Evolutionary conservation across 106 monocot genomes (phyloP).

Genomic region (Apostasia ramifera): DNA sequence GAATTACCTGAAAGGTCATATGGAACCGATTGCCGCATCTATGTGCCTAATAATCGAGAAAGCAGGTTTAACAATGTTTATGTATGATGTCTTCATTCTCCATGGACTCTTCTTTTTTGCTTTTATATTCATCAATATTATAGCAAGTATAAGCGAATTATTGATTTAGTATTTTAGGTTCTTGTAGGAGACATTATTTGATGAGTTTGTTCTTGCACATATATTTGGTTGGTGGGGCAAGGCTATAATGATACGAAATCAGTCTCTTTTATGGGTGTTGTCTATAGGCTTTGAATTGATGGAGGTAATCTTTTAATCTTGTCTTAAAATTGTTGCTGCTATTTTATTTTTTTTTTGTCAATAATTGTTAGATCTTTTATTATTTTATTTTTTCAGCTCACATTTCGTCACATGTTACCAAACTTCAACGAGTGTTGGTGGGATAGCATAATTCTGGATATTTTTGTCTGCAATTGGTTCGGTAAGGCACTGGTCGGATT

Average conservation of each 20-base stretch:
- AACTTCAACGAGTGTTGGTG: conserved; percentile 99
- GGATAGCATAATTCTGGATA: conserved; percentile 93
- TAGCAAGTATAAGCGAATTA: conserved; percentile 4
- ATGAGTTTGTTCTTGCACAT: conserved; percentile 97
- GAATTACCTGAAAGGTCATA: conserved; percentile 97
- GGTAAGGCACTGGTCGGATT: conserved; percentile 32
- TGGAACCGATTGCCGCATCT: conserved; percentile 91
- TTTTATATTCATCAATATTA: conserved; percentile 4
- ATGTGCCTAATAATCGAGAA: conserved; percentile 93
- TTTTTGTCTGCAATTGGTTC: conserved; percentile 93
- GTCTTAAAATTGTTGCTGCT: not conserved
- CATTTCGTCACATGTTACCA: conserved; percentile 96
- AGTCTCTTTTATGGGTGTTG: conserved; percentile 91
- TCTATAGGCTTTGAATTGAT: conserved; percentile 94
- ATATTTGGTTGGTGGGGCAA: conserved; percentile 99
- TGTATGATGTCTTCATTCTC: conserved; percentile 69
- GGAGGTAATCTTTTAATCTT: conserved; percentile 52
- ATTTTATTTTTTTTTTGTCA: not conserved
- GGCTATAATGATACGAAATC: conserved; percentile 96
- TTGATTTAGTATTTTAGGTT: conserved; percentile 47
- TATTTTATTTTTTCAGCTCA: conserved; percentile 52
- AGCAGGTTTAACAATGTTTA: conserved; percentile 97
- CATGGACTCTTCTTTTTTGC: conserved; percentile 14
- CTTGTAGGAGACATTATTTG: conserved; percentile 90
- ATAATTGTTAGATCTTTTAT: not conserved